These are phyloP conservation scores for Xylaria venustula DNA, from an alignment of 495 filamentous ascomycete genomes.

Conservation along the genomic window DNA sequence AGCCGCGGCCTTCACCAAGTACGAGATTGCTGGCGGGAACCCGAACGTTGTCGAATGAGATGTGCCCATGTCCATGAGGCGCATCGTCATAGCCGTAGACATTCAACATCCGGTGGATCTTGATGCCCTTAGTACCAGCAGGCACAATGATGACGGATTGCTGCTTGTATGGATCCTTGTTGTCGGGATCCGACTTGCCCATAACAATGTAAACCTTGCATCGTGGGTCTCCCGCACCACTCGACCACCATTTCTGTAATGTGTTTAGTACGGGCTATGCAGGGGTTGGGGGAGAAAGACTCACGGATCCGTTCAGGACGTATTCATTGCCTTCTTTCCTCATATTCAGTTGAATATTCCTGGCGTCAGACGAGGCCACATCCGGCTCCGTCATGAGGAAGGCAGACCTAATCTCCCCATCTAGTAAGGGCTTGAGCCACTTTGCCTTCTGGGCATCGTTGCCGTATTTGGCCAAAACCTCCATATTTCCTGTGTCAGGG, in stretches of 20 bases:
- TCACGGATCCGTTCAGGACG: constrained; percentile 78
- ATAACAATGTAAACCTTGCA: constrained; percentile 90
- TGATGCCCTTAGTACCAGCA: constrained; percentile 70
- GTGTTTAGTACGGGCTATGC: not conserved
- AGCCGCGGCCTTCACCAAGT: constrained; percentile 87
- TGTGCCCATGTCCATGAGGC: constrained; percentile 88
- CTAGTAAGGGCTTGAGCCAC: constrained; percentile 81
- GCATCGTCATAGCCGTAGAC: constrained; percentile 96
- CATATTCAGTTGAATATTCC: constrained; percentile 82
- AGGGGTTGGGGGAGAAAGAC: constrained; percentile 19
- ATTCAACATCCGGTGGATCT: constrained; percentile 77
- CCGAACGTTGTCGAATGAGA: constrained; percentile 81
- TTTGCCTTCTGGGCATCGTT: constrained; percentile 83
- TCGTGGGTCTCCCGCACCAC: constrained; percentile 84
- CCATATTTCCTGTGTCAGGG: constrained; percentile 95
- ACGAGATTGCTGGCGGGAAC: constrained; percentile 77
- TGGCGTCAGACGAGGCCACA: constrained; percentile 82
- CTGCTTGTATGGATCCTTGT: constrained; percentile 75
- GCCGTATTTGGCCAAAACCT: constrained; percentile 90
- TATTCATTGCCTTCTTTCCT: constrained; percentile 77
- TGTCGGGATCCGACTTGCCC: constrained; percentile 74
- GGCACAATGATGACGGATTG: constrained; percentile 89
- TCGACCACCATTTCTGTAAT: constrained; percentile 90
- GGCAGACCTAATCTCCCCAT: constrained; percentile 81
- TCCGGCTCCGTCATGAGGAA: constrained; percentile 95